Conservation (phyloP, 1,284 basidiomycete genomes). For the Melampsora larici-populina region DNA sequence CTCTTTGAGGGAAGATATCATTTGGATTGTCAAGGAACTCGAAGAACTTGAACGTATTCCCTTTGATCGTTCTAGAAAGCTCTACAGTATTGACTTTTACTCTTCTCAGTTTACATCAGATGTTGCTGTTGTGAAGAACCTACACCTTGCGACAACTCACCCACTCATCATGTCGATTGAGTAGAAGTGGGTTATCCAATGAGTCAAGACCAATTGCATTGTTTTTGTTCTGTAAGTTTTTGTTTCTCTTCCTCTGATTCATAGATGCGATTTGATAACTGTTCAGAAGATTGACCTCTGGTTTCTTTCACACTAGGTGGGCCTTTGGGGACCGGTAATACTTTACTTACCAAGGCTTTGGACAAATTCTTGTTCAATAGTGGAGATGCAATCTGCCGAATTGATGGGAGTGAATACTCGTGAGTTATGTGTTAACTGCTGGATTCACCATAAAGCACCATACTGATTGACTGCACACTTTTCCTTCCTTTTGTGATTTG, state of each 20-base stretch:
- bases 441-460: constrained; percentile 6
- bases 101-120: constrained; percentile 11
- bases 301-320: constrained; percentile 45
- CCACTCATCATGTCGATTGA: constrained; percentile 54
- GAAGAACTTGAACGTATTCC: constrained; percentile 23
- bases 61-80: background rate
- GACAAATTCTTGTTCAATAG: constrained; percentile 60
- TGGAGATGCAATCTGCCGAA: constrained; percentile 60
- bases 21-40: constrained; percentile 39
- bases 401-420: constrained; percentile 58
- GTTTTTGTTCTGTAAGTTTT: constrained; percentile 56
- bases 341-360: constrained; percentile 57
- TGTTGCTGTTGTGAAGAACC: constrained; percentile 38
- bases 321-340: constrained; percentile 59
- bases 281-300: background rate
- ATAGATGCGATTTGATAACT: too few species aligned
- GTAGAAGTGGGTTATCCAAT: constrained; percentile 59
- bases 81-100: background rate
- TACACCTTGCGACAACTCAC: constrained; percentile 10
- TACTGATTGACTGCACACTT: background rate
- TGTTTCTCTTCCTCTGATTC: constrained; percentile 55
- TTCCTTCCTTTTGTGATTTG: background rate
- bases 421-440: constrained; percentile 47
- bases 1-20: constrained; percentile 7
- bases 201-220: constrained; percentile 59